Percentiles rank a stretch among this genome's conserved stretches.
phyloP scores from a whole-genome alignment of 371 early-diverging fungal species.

The Rhizopus microsporus region DNA sequence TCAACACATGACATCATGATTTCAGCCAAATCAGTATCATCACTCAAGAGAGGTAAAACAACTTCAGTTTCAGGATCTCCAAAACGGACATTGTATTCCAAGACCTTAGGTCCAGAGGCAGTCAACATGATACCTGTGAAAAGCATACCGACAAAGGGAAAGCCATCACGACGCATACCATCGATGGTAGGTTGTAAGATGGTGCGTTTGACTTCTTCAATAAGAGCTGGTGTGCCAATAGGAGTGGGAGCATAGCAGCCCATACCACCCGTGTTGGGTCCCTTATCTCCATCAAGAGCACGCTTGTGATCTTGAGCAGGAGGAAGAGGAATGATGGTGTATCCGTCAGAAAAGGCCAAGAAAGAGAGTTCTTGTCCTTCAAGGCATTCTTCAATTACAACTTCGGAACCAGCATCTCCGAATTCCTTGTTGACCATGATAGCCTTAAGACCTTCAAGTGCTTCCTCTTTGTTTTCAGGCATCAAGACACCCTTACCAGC shows the following conservation, averaged over 20 bases:
- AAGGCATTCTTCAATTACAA: slow-evolving; percentile 94
- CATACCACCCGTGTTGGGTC: slow-evolving; percentile 99
- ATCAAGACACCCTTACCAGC: slow-evolving; percentile 97
- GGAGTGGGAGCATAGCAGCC: slow-evolving; percentile 97
- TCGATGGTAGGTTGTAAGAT: slow-evolving; percentile 91
- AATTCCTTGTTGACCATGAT: slow-evolving; percentile 92
- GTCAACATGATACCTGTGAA: slow-evolving; percentile 98
- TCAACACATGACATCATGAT: slow-evolving; percentile 88
- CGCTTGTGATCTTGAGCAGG: slow-evolving; percentile 98
- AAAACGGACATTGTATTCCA: slow-evolving; percentile 97
- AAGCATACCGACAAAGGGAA: slow-evolving; percentile 95
- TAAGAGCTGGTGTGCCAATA: slow-evolving; percentile 77
- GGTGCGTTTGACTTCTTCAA: slow-evolving; percentile 71
- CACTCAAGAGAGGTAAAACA: slow-evolving; percentile 86
- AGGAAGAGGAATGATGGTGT: slow-evolving; percentile 86
- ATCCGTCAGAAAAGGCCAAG: slow-evolving; percentile 94
- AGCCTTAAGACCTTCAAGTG: slow-evolving; percentile 76
- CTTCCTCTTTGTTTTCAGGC: slow-evolving; percentile 86
- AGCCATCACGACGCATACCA: slow-evolving; percentile 94
- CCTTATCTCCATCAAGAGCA: slow-evolving; percentile 88
- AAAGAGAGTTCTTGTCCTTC: slow-evolving; percentile 92
- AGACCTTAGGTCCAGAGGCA: slow-evolving; percentile 82
- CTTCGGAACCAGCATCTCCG: slow-evolving; percentile 87
- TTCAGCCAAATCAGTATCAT: slow-evolving; percentile 84
- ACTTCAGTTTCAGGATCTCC: slow-evolving; percentile 98